Conservation (phyloP, 1,284 basidiomycete species). For the Athelia sp. region DNA sequence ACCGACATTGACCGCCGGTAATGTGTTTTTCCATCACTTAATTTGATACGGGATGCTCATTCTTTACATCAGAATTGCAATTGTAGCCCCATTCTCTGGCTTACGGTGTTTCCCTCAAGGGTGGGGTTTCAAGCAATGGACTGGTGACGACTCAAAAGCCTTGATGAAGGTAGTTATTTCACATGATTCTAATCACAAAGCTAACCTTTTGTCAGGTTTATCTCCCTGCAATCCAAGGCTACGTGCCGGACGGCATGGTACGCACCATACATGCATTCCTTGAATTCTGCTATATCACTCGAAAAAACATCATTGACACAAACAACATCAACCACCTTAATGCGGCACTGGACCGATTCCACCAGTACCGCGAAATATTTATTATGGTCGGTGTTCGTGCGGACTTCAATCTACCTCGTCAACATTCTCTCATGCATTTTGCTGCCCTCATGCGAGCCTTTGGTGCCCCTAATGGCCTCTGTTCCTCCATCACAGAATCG, state of each 20-base stretch:
- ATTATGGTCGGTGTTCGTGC: too few relatives aligned
- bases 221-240: neutral
- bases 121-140: slow-evolving; percentile 20
- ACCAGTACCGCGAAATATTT: too few relatives aligned
- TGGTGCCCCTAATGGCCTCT: too few relatives aligned
- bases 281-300: slow-evolving; percentile 12
- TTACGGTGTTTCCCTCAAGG: slow-evolving; percentile 20
- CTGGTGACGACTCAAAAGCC: slow-evolving; percentile 21
- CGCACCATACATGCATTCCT: slow-evolving; percentile 3
- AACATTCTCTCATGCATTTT: too few relatives aligned
- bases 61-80: neutral
- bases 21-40: too few relatives aligned
- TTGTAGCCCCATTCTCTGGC: slow-evolving; percentile 16
- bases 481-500: too few relatives aligned
- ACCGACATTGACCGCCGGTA: slow-evolving; percentile 15
- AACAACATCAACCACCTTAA: too few relatives aligned
- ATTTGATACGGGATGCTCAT: neutral
- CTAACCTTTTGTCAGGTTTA: slow-evolving; percentile 1
- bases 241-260: slow-evolving; percentile 3
- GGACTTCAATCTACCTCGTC: too few relatives aligned
- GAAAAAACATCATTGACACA: slow-evolving; percentile 3
- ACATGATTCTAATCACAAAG: neutral
- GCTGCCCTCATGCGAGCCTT: too few relatives aligned
- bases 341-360: too few relatives aligned
- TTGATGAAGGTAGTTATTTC: slow-evolving; percentile 16